phyloP scores from a whole-genome alignment of 2,329 filamentous ascomycete species.

The Verticillium klebahnii region DNA sequence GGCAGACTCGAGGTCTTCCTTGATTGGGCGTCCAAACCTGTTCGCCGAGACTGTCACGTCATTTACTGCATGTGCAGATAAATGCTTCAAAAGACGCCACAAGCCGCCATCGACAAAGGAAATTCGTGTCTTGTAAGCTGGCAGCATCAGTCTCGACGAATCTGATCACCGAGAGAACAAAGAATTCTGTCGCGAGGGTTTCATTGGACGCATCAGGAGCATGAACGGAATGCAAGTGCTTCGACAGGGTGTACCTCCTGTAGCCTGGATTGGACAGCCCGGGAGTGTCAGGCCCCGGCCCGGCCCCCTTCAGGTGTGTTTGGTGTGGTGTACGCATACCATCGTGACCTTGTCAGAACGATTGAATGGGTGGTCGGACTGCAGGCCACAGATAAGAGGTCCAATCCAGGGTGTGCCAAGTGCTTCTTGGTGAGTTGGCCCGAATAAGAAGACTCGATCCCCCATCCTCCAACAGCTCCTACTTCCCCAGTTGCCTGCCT shows the following conservation, averaged over 20 bases:
- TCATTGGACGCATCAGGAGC: not conserved
- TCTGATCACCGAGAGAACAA: not conserved
- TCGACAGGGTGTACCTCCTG: not conserved
- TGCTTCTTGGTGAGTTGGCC: not conserved
- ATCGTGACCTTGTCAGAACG: not conserved
- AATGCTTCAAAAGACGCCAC: too few species aligned
- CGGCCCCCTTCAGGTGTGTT: not conserved
- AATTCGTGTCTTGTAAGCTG: too few species aligned
- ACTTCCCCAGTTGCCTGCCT: not conserved
- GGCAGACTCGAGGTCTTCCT: too few species aligned
- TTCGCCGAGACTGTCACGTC: too few species aligned
- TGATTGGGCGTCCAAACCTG: too few species aligned
- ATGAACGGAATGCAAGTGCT: not conserved
- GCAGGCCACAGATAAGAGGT: not conserved
- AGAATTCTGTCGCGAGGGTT: not conserved
- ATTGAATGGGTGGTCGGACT: not conserved
- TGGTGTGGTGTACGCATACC: not conserved
- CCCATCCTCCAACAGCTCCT: conserved; percentile 12
- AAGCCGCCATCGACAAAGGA: too few species aligned
- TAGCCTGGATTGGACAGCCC: not conserved
- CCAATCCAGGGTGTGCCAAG: not conserved
- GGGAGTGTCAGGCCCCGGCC: not conserved
- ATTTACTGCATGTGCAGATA: too few species aligned
- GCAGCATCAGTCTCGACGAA: not conserved
- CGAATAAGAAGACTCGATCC: not conserved